Base-by-base conservation (phyloP, 2,329 filamentous ascomycete genomes). In the Alternaria arbusti region DNA sequence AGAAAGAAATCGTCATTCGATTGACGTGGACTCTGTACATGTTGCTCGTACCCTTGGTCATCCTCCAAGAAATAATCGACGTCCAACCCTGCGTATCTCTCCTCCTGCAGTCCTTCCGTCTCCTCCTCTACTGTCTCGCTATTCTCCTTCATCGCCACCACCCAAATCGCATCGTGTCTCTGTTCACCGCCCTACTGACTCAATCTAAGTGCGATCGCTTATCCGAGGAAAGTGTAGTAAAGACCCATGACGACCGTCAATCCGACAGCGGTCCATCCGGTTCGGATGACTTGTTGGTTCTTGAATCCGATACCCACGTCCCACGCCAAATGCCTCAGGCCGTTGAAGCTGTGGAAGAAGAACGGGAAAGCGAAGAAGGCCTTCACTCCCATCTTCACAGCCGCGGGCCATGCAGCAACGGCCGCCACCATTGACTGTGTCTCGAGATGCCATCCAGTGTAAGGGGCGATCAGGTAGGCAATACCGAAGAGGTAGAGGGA, bases 381-480 rank as follows among this genome's bases (percentile, higher is more conserved):
- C 83, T 92, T 93, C 22, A 88, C 75, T 17, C 78, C 70, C 22
- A 90, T 72, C 83, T 92, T 90, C 26, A 84, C 83, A 15, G 83
- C 80, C 10, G 88, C 65, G 2, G 89, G 89, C 79, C 89, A 86
- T 46, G 86, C 83, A 7, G 85, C 90, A 75, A 92, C 89, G 23
- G 86, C 84, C 32, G 89, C 89, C 8, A 88, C 89, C 74, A 92
- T 79, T 22, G 84, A 86, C 22, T 86, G 86, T 26, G 84, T 87
- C 79, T 91, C 89, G 56, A 92, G 79, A 76, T 92, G 88, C 86
- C 87, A 90, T 69, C 90, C 94, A 58, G 93, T 81, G 46, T 91
- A 82, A 6, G 94, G 94, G 0, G 93, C 90, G 69, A 87, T 87
- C 65, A 97, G 90, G 86, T 97, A 97, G 58, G 90, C 88, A 70